These are phyloP conservation scores for Pythium sukuiense DNA, from an alignment of 352 stramenopile species.

Conservation along the genomic window DNA sequence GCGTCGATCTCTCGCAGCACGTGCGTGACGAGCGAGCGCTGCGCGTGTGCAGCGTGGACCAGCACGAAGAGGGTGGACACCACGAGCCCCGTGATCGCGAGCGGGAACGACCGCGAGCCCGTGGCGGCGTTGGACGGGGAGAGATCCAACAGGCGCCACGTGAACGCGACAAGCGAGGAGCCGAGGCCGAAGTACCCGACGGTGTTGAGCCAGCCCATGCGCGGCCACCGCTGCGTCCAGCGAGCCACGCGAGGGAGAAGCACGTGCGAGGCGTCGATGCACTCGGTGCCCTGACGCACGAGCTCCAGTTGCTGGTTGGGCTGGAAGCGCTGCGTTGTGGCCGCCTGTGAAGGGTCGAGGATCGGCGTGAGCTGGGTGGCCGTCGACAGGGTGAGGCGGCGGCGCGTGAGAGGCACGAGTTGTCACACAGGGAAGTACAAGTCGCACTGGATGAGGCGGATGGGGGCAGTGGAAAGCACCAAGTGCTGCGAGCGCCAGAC, in stretches of 20 bases:
- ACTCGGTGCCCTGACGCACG: neutral
- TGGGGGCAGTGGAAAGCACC: neutral
- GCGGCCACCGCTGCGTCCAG: neutral
- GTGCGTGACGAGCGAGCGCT: neutral
- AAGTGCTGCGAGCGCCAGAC: neutral
- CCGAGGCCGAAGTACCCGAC: neutral
- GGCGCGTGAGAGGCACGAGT: neutral
- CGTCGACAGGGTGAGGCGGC: neutral
- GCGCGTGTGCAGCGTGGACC: neutral
- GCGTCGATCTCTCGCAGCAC: conserved; percentile 6
- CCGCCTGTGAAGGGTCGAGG: neutral
- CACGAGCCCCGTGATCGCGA: neutral
- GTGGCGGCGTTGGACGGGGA: neutral
- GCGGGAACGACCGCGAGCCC: neutral
- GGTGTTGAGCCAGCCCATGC: neutral
- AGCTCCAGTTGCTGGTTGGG: neutral
- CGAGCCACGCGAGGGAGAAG: neutral
- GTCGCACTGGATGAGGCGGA: neutral
- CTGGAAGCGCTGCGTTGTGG: neutral
- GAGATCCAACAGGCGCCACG: neutral
- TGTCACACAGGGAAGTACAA: conserved; percentile 11
- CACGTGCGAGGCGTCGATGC: neutral
- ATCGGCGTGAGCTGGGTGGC: neutral
- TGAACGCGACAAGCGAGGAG: neutral
- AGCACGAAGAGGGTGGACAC: neutral